Base-by-base conservation (phyloP, 805 yeast genomes). In the Metschnikowia arizonensis region DNA sequence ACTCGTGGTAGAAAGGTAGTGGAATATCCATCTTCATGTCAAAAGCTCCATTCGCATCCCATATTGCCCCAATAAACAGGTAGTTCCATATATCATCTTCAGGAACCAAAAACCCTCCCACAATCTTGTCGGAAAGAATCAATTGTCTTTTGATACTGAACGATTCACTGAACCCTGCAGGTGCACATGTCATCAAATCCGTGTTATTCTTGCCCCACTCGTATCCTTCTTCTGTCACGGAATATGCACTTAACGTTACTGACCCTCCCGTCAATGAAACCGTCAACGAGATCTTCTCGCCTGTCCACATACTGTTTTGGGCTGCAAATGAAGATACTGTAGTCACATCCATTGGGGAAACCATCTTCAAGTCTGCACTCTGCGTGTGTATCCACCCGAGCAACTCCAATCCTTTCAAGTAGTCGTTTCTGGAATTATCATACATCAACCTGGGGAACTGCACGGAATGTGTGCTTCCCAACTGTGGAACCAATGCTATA, bases 341-440 rank as follows among this genome's bases (percentile, higher is more conserved):
- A 2, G 85, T 74, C 12, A 88, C 78, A 52, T 91, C 97, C 29
- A 74, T 65, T 0, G 96, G 81, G 5, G 85, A 69, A 68, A 90
- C 75, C 42, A 73, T 70, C 40, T 77, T 76, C 5, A 74, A 52
- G 31, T 86, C 96, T 15, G 77, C 78, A 1, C 84, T 74, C 61
- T 84, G 88, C 0, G 97, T 87, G 60, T 91, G 97, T n/a, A 93
- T 77, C 96, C 97, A 87, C 1, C 99, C 99, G 14, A 93, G 63
- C 4, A 93, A 77, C 57, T 88, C 90, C 29, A 88, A 62, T 1
- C 78, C 85, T 30, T 55, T 47, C 38, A 67, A 53, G 15, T 46
- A 47, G 1, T 50, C 63, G 23, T 56, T 59, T n/a, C 73, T 69
- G 9, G 77, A 55, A 7, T 66, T 55, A 4, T 65, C 63, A 1